Evolutionary conservation across 768 basidiomycete genomes (phyloP).

Genomic region (Neoboletus magnificus): DNA sequence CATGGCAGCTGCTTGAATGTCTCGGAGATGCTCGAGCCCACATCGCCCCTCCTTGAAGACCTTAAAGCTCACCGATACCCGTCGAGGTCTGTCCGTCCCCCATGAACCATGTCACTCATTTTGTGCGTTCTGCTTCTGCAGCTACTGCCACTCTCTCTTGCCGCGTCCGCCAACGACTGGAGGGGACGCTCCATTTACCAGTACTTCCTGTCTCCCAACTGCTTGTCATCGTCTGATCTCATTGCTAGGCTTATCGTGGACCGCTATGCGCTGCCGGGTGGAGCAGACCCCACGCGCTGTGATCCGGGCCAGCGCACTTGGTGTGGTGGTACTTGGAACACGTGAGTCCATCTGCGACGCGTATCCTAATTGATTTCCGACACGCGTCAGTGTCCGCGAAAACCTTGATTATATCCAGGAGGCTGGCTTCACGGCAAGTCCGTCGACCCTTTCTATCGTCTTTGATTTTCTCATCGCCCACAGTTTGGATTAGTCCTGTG

Average conservation of each 20-base stretch:
- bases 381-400: conserved; percentile 47
- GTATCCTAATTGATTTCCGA: not conserved
- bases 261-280: conserved; percentile 11
- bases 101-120: conserved; percentile 1
- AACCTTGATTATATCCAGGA: conserved; percentile 85
- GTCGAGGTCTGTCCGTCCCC: not conserved
- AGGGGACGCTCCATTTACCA: conserved; percentile 17
- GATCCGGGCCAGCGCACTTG: conserved; percentile 12
- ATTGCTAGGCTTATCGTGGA: conserved; percentile 9
- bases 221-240: not conserved
- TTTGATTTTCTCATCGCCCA: not conserved
- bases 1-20: not conserved
- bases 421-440: conserved; percentile 78
- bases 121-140: not conserved
- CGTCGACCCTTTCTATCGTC: conserved; percentile 10
- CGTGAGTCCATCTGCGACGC: not conserved
- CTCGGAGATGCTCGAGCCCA: not conserved
- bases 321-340: conserved; percentile 17
- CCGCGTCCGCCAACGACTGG: conserved; percentile 14
- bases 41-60: not conserved
- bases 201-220: not conserved
- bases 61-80: not conserved
- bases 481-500: conserved; percentile 84
- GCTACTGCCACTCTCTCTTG: not conserved
- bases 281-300: conserved; percentile 7